A percentile compares a stretch with the other conserved stretches of the same genome.
Conservation (phyloP, 1,284 basidiomycete species). For the Volvariella volvacea region DNA sequence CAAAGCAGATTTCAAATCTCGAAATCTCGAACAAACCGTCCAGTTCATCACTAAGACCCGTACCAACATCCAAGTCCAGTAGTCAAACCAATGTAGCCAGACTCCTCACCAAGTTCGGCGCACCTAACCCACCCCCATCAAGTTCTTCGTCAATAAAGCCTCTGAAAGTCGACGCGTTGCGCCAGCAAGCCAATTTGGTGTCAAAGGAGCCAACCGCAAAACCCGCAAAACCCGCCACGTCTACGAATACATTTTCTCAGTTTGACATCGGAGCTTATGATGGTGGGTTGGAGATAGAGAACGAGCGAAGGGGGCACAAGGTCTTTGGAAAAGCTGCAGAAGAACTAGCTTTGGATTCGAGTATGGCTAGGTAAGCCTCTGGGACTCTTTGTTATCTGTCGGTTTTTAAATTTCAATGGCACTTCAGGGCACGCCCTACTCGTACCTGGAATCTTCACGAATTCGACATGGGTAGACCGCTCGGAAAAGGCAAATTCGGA, state of each 20-base stretch:
- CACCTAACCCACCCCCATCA: slow-evolving; percentile 38
- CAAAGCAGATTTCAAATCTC: slow-evolving; percentile 27
- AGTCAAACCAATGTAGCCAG: slow-evolving; percentile 53
- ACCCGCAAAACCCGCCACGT: slow-evolving; percentile 7
- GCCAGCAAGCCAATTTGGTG: slow-evolving; percentile 15
- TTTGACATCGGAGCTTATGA: slow-evolving; percentile 82
- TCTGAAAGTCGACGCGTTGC: slow-evolving; percentile 30
- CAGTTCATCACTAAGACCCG: slow-evolving; percentile 16
- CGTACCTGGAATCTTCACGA: slow-evolving; percentile 80
- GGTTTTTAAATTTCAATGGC: background rate
- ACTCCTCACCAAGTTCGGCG: slow-evolving; percentile 59
- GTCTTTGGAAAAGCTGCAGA: slow-evolving; percentile 70
- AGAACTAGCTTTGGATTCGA: slow-evolving; percentile 74
- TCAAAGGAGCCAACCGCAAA: slow-evolving; percentile 8
- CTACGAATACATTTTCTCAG: slow-evolving; percentile 11
- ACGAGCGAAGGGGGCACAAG: slow-evolving; percentile 54
- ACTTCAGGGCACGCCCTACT: slow-evolving; percentile 54
- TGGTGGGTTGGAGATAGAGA: slow-evolving; percentile 79
- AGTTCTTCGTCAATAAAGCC: slow-evolving; percentile 21
- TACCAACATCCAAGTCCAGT: slow-evolving; percentile 17
- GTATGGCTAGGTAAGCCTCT: slow-evolving; percentile 48
- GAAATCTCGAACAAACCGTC: slow-evolving; percentile 26
- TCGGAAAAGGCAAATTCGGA: slow-evolving; percentile 98
- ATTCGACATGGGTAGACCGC: slow-evolving; percentile 92
- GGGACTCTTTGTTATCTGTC: background rate